These are phyloP conservation scores for Pyrenochaeta sp. DNA, from an alignment of 2,329 filamentous ascomycete genomes.

Conservation along the genomic window DNA sequence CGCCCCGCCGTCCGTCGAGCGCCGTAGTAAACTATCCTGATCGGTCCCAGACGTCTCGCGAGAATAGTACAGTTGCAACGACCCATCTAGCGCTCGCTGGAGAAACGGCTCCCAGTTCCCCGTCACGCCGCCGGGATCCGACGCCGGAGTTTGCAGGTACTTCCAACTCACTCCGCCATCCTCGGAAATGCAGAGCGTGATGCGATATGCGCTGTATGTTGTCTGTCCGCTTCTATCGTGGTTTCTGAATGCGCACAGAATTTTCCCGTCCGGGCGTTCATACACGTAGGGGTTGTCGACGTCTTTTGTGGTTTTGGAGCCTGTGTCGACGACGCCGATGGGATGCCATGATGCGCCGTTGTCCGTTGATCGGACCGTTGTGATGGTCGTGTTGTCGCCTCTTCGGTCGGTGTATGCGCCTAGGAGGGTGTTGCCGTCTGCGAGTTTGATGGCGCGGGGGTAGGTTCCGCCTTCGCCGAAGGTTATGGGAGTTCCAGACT, in stretches of 20 bases:
- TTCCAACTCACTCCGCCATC: slow-evolving; percentile 52
- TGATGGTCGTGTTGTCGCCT: slow-evolving; percentile 30
- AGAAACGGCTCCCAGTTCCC: slow-evolving; percentile 60
- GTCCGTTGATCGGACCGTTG: slow-evolving; percentile 16
- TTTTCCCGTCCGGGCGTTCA: slow-evolving; percentile 42
- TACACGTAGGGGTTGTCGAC: slow-evolving; percentile 45
- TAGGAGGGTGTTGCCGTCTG: slow-evolving; percentile 38
- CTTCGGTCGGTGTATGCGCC: slow-evolving; percentile 37
- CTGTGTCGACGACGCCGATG: slow-evolving; percentile 11
- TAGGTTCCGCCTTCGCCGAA: slow-evolving; percentile 38
- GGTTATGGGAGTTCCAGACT: slow-evolving; percentile 21
- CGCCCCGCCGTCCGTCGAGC: slow-evolving; percentile 50
- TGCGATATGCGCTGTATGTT: slow-evolving; percentile 48
- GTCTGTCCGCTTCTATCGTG: slow-evolving; percentile 30
- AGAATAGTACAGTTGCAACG: slow-evolving; percentile 57
- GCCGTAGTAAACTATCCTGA: slow-evolving; percentile 56
- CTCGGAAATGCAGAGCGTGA: slow-evolving; percentile 54
- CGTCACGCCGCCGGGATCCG: slow-evolving; percentile 33
- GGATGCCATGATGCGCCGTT: slow-evolving; percentile 46
- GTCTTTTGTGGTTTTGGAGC: slow-evolving; percentile 10
- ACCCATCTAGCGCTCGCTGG: slow-evolving; percentile 49
- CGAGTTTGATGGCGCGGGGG: slow-evolving; percentile 41
- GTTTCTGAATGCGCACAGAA: slow-evolving; percentile 47
- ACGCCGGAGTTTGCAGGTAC: slow-evolving; percentile 41
- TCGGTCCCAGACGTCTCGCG: slow-evolving; percentile 50